Conservation (phyloP, 2,329 filamentous ascomycete species). For the Diaporthe citriasiana region DNA sequence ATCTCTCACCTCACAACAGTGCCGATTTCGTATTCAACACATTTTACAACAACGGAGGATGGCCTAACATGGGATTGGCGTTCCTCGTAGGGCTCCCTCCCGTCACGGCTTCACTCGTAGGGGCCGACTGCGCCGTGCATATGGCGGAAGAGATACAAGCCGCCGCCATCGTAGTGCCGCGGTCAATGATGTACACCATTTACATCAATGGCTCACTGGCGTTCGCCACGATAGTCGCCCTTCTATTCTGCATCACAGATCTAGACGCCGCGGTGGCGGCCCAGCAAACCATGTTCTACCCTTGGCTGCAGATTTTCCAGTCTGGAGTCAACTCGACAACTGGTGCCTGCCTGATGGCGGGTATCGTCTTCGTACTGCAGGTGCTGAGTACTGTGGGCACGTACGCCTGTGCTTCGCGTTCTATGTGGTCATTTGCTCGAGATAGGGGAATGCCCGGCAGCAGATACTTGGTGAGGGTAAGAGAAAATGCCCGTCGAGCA, state of each 20-base stretch:
- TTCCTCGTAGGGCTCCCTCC: conserved; percentile 60
- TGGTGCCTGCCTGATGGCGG: conserved; percentile 43
- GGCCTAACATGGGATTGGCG: conserved; percentile 58
- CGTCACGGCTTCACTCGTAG: conserved; percentile 53
- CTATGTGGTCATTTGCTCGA: conserved; percentile 49
- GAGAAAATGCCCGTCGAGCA: not conserved
- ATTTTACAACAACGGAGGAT: conserved; percentile 60
- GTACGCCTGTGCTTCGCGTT: conserved; percentile 46
- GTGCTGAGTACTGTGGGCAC: conserved; percentile 45
- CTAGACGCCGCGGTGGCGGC: conserved; percentile 57
- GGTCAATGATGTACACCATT: conserved; percentile 63
- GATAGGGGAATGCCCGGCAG: conserved; percentile 45
- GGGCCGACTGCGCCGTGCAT: conserved; percentile 55
- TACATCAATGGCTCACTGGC: conserved; percentile 66
- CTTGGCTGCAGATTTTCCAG: conserved; percentile 48
- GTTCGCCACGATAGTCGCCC: conserved; percentile 67
- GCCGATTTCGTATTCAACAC: conserved; percentile 57
- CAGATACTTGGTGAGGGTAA: conserved; percentile 23
- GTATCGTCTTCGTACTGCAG: conserved; percentile 44
- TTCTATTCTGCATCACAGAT: conserved; percentile 68
- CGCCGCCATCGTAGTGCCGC: conserved; percentile 64
- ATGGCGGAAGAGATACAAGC: conserved; percentile 63
- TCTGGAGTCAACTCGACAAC: conserved; percentile 44
- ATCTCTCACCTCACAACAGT: conserved; percentile 52
- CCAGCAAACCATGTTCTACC: conserved; percentile 46